Evolutionary conservation across 2,329 filamentous ascomycete genomes (phyloP).

Genomic region (Seiridium unicorne): DNA sequence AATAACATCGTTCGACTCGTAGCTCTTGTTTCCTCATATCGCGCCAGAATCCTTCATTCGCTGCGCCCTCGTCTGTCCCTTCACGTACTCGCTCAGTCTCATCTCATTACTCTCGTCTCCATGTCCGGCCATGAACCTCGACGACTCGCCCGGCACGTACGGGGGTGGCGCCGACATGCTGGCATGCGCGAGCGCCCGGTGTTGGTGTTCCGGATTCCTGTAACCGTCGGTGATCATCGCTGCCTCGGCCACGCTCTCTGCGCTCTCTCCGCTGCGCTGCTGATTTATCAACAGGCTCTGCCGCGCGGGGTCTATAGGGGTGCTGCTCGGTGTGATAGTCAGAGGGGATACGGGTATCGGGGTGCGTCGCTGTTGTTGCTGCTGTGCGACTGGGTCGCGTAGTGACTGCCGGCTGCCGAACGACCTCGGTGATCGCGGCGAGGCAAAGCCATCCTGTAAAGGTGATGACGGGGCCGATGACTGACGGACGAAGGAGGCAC

Average conservation of each 20-base stretch:
- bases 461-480: conserved; percentile 1
- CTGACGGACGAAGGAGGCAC: conserved; percentile 12
- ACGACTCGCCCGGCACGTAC: conserved; percentile 27
- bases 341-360: conserved; percentile 19
- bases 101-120: conserved; percentile 32
- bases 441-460: neutral
- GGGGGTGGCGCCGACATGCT: conserved; percentile 25
- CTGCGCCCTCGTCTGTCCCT: conserved; percentile 33
- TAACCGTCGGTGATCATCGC: conserved; percentile 30
- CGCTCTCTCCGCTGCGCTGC: neutral
- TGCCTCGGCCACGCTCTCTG: conserved; percentile 22
- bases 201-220: conserved; percentile 12
- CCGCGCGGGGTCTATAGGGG: conserved; percentile 5
- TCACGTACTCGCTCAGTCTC: conserved; percentile 34
- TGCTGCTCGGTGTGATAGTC: conserved; percentile 5
- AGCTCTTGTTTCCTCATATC: neutral
- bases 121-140: conserved; percentile 30
- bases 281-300: conserved; percentile 15
- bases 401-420: neutral
- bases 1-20: neutral
- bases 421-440: conserved; percentile 1
- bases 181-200: conserved; percentile 2
- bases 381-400: neutral
- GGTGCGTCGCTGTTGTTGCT: neutral
- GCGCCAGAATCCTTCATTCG: conserved; percentile 29